Evolutionary conservation across 768 basidiomycete genomes (phyloP).

Genomic region (Hortiboletus campestris): DNA sequence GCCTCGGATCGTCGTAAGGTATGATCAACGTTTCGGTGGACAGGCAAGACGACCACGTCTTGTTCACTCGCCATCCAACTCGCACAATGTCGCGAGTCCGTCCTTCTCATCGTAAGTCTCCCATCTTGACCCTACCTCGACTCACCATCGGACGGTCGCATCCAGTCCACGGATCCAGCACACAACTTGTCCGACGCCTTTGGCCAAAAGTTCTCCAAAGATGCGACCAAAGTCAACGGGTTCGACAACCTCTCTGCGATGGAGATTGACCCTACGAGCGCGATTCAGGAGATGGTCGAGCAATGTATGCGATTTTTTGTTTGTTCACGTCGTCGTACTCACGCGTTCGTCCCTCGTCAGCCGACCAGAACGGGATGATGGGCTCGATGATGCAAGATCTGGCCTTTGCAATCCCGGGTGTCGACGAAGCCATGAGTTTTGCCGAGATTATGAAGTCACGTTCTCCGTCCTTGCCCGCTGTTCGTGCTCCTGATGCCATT

Average conservation of each 20-base stretch:
- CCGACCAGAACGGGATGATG: slow-evolving; percentile 92
- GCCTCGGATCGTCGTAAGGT: not conserved
- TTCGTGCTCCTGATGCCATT: not conserved
- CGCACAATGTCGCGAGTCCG: slow-evolving; percentile 87
- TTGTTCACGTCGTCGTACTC: not conserved
- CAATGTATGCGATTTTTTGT: slow-evolving; percentile 54
- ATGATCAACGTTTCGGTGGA: not conserved
- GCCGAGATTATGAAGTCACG: slow-evolving; percentile 98
- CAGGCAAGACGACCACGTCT: slow-evolving; percentile 97
- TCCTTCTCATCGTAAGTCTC: slow-evolving; percentile 84
- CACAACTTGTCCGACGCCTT: slow-evolving; percentile 99
- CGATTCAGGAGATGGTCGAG: slow-evolving; percentile 99
- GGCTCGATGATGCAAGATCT: slow-evolving; percentile 99
- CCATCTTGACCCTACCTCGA: not conserved
- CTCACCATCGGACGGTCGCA: not conserved
- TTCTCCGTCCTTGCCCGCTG: not conserved
- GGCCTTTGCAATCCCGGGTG: slow-evolving; percentile 98
- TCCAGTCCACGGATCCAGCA: slow-evolving; percentile 96
- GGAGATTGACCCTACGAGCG: slow-evolving; percentile 99
- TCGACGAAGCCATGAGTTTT: slow-evolving; percentile 99
- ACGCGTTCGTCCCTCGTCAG: slow-evolving; percentile 36
- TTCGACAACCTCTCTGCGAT: slow-evolving; percentile 96
- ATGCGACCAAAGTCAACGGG: slow-evolving; percentile 97
- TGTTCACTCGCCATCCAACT: slow-evolving; percentile 98
- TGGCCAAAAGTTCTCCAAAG: slow-evolving; percentile 98